Evolutionary conservation across 1,284 basidiomycete species (phyloP).

Genomic region (Melampsora occidentalis): DNA sequence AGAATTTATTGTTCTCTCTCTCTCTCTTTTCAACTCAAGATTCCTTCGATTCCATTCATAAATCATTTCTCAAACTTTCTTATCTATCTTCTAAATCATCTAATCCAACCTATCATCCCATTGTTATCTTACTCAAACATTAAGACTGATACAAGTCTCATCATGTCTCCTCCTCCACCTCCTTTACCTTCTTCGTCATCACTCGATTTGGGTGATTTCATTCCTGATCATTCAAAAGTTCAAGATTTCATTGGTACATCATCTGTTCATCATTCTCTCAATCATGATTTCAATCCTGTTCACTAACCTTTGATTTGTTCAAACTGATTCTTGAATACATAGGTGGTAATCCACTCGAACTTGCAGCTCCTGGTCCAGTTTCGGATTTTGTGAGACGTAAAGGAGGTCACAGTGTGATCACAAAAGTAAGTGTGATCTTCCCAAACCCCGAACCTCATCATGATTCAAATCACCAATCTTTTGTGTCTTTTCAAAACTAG

Average conservation of each 20-base stretch:
- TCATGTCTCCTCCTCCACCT: no score
- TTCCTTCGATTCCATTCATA: no score
- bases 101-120: no score
- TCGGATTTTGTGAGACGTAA: constrained; percentile 86
- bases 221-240: constrained; percentile 50
- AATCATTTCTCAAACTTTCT: no score
- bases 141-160: no score
- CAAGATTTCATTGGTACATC: constrained; percentile 51
- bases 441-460: constrained; percentile 17
- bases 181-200: constrained; percentile 6
- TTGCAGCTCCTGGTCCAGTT: constrained; percentile 73
- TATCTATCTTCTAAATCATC: no score
- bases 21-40: no score
- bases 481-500: constrained; percentile 57
- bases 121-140: no score
- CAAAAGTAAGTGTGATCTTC: constrained; percentile 66
- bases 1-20: no score
- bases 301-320: background rate
- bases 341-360: constrained; percentile 91
- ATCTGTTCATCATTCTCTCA: background rate
- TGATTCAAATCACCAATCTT: constrained; percentile 11
- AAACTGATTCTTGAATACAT: background rate
- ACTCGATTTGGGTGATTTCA: constrained; percentile 45
- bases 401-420: constrained; percentile 97
- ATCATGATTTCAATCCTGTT: no score